A percentile compares a stretch with the other conserved stretches of the same genome.
Evolutionary conservation across 2,329 filamentous ascomycete genomes (phyloP).

Genomic region (Aspergillus niger): DNA sequence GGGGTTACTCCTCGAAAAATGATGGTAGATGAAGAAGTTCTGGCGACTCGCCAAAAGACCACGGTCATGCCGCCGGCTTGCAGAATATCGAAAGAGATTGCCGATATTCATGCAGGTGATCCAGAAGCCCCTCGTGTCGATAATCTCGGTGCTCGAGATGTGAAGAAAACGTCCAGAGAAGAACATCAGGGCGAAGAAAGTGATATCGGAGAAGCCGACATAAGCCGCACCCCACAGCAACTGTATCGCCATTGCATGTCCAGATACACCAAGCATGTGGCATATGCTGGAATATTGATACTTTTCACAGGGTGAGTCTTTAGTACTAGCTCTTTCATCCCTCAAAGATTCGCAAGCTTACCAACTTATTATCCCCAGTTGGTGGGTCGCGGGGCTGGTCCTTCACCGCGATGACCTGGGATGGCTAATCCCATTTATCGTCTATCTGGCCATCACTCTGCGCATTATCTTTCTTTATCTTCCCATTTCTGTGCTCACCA

Average conservation of each 20-base stretch:
- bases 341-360: background rate
- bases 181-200: slow-evolving; percentile 5
- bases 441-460: slow-evolving; percentile 74
- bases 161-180: background rate
- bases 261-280: slow-evolving; percentile 34
- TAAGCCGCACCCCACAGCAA: slow-evolving; percentile 32
- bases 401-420: slow-evolving; percentile 72
- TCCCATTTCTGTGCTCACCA: slow-evolving; percentile 66
- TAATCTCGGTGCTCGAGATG: background rate
- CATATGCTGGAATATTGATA: slow-evolving; percentile 52
- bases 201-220: slow-evolving; percentile 45
- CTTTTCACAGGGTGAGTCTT: slow-evolving; percentile 56
- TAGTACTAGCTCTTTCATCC: background rate
- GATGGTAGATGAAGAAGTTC: background rate
- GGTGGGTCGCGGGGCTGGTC: slow-evolving; percentile 76
- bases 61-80: background rate
- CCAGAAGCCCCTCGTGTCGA: background rate
- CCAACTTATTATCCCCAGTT: slow-evolving; percentile 45
- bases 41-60: background rate
- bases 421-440: slow-evolving; percentile 81
- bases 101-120: background rate
- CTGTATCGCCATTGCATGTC: slow-evolving; percentile 27
- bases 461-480: slow-evolving; percentile 75
- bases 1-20: too few species aligned
- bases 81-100: background rate